Conservation (phyloP, 331 rosid genomes). For the Quercus lobata region DNA sequence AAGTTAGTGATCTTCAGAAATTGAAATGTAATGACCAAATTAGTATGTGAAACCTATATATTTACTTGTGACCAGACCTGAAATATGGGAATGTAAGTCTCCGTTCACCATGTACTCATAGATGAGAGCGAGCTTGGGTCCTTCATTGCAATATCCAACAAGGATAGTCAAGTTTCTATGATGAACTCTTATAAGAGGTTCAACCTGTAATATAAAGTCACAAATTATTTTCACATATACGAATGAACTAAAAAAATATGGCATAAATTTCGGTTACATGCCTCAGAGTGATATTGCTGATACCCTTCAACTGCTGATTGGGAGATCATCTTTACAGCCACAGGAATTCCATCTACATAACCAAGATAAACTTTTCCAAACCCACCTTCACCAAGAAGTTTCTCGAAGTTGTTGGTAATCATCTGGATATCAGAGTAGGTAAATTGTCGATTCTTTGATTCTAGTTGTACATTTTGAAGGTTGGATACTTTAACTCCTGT, state of each 20-base stretch:
- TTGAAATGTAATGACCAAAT: neutral
- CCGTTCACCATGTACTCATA: slow-evolving; percentile 65
- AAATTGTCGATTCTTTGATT: slow-evolving; percentile 21
- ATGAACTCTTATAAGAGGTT: slow-evolving; percentile 58
- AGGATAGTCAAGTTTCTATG: slow-evolving; percentile 61
- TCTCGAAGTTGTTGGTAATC: slow-evolving; percentile 44
- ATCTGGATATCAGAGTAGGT: slow-evolving; percentile 18
- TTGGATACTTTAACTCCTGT: neutral
- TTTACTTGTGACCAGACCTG: slow-evolving; percentile 23
- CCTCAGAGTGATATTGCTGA: slow-evolving; percentile 57
- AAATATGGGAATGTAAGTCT: slow-evolving; percentile 35
- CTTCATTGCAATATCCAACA: slow-evolving; percentile 52
- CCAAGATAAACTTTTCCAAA: slow-evolving; percentile 57
- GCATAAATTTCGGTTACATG: neutral
- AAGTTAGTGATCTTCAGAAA: too few relatives aligned
- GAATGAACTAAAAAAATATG: neutral
- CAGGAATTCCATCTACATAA: slow-evolving; percentile 23
- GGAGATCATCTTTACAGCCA: slow-evolving; percentile 55
- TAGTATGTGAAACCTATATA: neutral
- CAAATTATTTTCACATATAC: neutral
- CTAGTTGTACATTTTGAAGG: neutral
- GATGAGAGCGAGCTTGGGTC: slow-evolving; percentile 29
- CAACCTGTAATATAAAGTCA: slow-evolving; percentile 33
- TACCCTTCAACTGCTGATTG: slow-evolving; percentile 41
- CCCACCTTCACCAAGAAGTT: slow-evolving; percentile 48